phyloP scores from a whole-genome alignment of 768 basidiomycete genomes.

The Russula sp. region DNA sequence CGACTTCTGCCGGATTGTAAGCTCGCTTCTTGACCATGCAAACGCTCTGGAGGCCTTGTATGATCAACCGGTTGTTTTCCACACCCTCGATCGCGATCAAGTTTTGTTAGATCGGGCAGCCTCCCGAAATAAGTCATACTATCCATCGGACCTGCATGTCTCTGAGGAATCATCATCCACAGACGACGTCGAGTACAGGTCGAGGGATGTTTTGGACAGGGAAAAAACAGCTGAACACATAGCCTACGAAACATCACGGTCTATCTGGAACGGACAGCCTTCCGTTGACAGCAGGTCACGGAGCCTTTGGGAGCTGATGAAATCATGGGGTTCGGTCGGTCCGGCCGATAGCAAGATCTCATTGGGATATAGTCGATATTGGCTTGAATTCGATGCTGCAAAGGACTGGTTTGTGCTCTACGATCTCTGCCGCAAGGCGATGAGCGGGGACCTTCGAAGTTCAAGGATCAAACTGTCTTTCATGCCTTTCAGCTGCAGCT shows the following conservation, averaged over 20 bases:
- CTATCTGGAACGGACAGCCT: neutral
- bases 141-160: neutral
- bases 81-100: neutral
- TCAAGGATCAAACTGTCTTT: neutral
- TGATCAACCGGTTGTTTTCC: neutral
- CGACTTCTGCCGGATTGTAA: neutral
- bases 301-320: neutral
- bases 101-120: neutral
- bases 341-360: neutral
- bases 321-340: neutral
- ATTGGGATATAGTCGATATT: constrained; percentile 4
- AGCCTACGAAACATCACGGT: neutral
- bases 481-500: constrained; percentile 6
- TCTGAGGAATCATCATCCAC: neutral
- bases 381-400: constrained; percentile 7
- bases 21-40: constrained; percentile 1
- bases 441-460: neutral
- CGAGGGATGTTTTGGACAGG: neutral
- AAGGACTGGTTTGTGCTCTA: constrained; percentile 9
- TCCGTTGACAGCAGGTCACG: neutral
- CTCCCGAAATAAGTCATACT: neutral
- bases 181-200: neutral
- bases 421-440: neutral
- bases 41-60: neutral
- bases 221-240: neutral